Evolutionary conservation across 1,284 basidiomycete species (phyloP).

Genomic region (Puccinia hordei): DNA sequence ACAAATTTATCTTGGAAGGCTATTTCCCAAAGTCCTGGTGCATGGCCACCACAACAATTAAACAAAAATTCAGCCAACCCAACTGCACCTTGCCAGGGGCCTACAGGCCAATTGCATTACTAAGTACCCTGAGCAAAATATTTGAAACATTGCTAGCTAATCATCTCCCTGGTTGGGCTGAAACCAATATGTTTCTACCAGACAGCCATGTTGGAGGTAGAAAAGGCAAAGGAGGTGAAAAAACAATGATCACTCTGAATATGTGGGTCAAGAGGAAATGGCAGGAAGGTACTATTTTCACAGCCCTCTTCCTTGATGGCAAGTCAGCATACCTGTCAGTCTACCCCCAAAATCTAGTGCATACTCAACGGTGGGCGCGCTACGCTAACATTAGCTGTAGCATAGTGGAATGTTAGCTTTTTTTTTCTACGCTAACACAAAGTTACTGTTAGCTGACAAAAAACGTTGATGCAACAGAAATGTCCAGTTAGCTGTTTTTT

Average conservation of each 20-base stretch:
- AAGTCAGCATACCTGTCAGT: conserved; percentile 26
- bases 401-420: too few relatives aligned
- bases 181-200: neutral
- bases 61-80: neutral
- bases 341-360: neutral
- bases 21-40: conserved; percentile 2
- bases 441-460: too few relatives aligned
- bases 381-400: too few relatives aligned
- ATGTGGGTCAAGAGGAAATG: conserved; percentile 27
- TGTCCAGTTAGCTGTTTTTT: too few relatives aligned
- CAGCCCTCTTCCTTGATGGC: conserved; percentile 13
- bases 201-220: conserved; percentile 29
- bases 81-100: conserved; percentile 18
- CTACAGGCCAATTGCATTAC: conserved; percentile 31
- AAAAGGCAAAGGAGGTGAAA: neutral
- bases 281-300: conserved; percentile 8
- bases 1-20: neutral
- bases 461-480: too few relatives aligned
- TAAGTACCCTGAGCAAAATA: conserved; percentile 13
- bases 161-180: conserved; percentile 15
- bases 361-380: neutral
- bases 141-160: conserved; percentile 22
- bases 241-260: neutral
- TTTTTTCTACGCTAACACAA: too few relatives aligned
- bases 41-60: neutral